Base-by-base conservation (phyloP, 1,284 basidiomycete species). In the Rhodotorula sp. region DNA sequence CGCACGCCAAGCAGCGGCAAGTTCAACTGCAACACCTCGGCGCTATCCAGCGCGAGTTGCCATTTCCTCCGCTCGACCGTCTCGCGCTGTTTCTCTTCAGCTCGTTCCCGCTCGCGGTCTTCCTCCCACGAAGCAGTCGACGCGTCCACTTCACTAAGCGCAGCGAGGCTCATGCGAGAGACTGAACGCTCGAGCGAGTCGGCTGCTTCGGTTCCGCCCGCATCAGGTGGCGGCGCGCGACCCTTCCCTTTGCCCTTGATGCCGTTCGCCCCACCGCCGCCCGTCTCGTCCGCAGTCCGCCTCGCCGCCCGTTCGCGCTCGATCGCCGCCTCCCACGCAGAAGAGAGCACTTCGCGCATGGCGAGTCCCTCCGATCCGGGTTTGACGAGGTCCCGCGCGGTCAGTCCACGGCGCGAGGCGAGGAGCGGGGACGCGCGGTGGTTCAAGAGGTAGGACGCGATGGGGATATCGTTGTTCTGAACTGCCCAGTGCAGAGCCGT, bases 401-500 rank as follows among this genome's bases (percentile, higher is more conserved):
- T 93, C 45, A 95, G 82, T 26, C 90, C 88, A 43, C 89, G 87
- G 73, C 85, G 85, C 23, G 93, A 95, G 52, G 87, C 79, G 3
- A 87, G 85, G 67, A 91, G 87, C 0, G 91, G 88, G 18, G 91
- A 92, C 68, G 91, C 91, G 55, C 94, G 93, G 76, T 93, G 91
- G 23, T 92, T 95, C 81, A 98, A 89, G 38, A 99, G 85, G 83
- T 93, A 91, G 0, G 93, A 92, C 49, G 97, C 88, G 23, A 98
- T 84, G 1, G 94, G 94, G 10, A 95, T 90, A 49, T 95, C 93
- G 19, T 93, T 89, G 60, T 92, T 84, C 67, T 97, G 83, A 21
- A 90, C 91, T 16, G 95, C 93, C 83, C 95, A 91, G 80, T 97
- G 95, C n/a, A 99, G 84, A 2, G 95, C 89, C 5, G 92, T 94